Conservation (phyloP, 2,329 filamentous ascomycete species). For the Waltergamsia citrina region DNA sequence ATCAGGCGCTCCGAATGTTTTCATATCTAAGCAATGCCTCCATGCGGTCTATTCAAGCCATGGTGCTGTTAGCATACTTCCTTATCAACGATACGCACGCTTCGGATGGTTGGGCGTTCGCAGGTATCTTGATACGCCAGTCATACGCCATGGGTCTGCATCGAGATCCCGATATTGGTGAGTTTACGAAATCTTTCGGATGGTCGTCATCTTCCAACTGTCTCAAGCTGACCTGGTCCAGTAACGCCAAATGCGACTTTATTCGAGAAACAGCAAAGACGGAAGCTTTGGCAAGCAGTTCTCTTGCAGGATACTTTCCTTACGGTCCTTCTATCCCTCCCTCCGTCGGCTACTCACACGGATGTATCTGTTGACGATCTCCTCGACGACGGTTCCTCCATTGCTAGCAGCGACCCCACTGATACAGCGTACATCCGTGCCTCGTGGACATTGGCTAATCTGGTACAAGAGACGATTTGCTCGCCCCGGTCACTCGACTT, state of each 20-base stretch:
- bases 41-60: slow-evolving; percentile 64
- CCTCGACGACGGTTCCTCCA: slow-evolving; percentile 48
- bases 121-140: slow-evolving; percentile 66
- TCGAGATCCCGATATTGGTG: slow-evolving; percentile 65
- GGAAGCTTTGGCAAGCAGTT: slow-evolving; percentile 77
- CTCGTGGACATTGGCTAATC: slow-evolving; percentile 70
- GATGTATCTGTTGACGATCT: slow-evolving; percentile 71
- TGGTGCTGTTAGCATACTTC: slow-evolving; percentile 75
- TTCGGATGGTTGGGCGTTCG: slow-evolving; percentile 75
- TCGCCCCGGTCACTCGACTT: slow-evolving; percentile 64
- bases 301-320: slow-evolving; percentile 74
- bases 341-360: slow-evolving; percentile 69
- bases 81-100: slow-evolving; percentile 81
- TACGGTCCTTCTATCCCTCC: slow-evolving; percentile 67
- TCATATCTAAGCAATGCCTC: slow-evolving; percentile 71
- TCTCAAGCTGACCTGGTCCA: slow-evolving; percentile 10
- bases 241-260: slow-evolving; percentile 54
- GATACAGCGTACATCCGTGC: slow-evolving; percentile 65
- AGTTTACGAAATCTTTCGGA: neutral
- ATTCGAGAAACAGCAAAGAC: slow-evolving; percentile 69
- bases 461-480: slow-evolving; percentile 70
- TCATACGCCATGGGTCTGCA: slow-evolving; percentile 76
- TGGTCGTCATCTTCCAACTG: neutral
- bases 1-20: slow-evolving; percentile 65
- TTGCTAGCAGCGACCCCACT: slow-evolving; percentile 51